Conservation (phyloP, 2,329 filamentous ascomycete genomes). For the Alternaria arbusti region DNA sequence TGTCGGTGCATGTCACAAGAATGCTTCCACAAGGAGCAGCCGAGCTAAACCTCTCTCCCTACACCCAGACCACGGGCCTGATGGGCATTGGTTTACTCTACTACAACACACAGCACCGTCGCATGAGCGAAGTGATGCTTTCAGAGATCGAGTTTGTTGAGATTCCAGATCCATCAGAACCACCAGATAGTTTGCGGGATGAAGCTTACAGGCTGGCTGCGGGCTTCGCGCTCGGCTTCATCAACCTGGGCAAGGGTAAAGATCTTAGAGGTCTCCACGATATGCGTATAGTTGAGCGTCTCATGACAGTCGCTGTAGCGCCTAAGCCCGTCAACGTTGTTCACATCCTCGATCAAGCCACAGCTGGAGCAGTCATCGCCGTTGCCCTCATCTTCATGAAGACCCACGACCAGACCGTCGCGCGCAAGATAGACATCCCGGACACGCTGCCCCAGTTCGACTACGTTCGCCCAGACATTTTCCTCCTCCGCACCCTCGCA, state of each 20-base stretch:
- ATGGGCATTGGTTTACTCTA: conserved; percentile 97
- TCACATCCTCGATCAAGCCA: conserved; percentile 90
- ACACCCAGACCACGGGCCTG: conserved; percentile 93
- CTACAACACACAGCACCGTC: conserved; percentile 91
- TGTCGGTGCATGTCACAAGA: conserved; percentile 94
- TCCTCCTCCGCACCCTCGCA: conserved; percentile 86
- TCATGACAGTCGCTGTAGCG: conserved; percentile 83
- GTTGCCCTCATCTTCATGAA: conserved; percentile 96
- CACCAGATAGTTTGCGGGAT: conserved; percentile 81
- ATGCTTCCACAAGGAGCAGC: conserved; percentile 93
- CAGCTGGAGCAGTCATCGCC: conserved; percentile 90
- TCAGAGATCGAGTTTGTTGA: conserved; percentile 93
- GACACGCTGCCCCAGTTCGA: conserved; percentile 91
- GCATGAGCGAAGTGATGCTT: conserved; percentile 99
- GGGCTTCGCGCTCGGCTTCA: conserved; percentile 89
- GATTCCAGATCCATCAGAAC: conserved; percentile 70
- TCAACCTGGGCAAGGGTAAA: conserved; percentile 90
- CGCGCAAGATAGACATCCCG: conserved; percentile 90
- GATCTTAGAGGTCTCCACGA: conserved; percentile 89
- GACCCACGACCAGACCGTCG: conserved; percentile 84
- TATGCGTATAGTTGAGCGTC: conserved; percentile 88
- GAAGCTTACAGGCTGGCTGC: conserved; percentile 97
- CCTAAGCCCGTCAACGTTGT: conserved; percentile 91
- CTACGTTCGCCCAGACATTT: conserved; percentile 90
- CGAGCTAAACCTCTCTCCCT: conserved; percentile 88